Conservation (phyloP, 2,329 filamentous ascomycete genomes). For the Scopulariopsis brevicaulis region DNA sequence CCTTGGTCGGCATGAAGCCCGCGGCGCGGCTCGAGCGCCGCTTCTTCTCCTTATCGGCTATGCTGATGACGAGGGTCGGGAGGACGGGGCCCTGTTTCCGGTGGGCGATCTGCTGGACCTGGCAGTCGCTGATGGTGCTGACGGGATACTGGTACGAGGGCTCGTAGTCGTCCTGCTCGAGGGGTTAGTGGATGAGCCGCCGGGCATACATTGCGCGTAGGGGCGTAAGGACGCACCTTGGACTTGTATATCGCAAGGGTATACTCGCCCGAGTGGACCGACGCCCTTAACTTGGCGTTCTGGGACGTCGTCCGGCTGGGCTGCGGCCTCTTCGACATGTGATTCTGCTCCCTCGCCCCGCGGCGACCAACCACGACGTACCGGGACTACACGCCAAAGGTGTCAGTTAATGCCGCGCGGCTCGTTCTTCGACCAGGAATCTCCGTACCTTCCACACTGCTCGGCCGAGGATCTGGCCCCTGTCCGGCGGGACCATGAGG, state of each 20-base stretch:
- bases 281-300: slow-evolving; percentile 10
- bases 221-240: slow-evolving; percentile 28
- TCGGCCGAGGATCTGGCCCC: slow-evolving; percentile 36
- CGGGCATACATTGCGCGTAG: not conserved
- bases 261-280: slow-evolving; percentile 23
- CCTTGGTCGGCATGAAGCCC: slow-evolving; percentile 37
- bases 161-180: slow-evolving; percentile 37
- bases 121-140: slow-evolving; percentile 40
- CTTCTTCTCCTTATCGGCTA: slow-evolving; percentile 51
- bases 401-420: not conserved
- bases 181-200: not conserved
- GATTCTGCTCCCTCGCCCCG: slow-evolving; percentile 21
- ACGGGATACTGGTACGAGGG: slow-evolving; percentile 41
- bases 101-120: slow-evolving; percentile 46
- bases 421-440: not conserved
- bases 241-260: slow-evolving; percentile 44
- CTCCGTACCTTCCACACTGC: slow-evolving; percentile 38
- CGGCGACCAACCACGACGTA: slow-evolving; percentile 43
- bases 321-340: slow-evolving; percentile 24
- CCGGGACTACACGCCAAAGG: slow-evolving; percentile 31
- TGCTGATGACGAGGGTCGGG: slow-evolving; percentile 46
- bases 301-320: slow-evolving; percentile 24
- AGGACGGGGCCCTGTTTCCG: slow-evolving; percentile 49
- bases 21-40: slow-evolving; percentile 53
- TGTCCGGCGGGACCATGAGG: slow-evolving; percentile 37